Base-by-base conservation (phyloP, 495 filamentous ascomycete species). In the Penicillium longicatenatum region DNA sequence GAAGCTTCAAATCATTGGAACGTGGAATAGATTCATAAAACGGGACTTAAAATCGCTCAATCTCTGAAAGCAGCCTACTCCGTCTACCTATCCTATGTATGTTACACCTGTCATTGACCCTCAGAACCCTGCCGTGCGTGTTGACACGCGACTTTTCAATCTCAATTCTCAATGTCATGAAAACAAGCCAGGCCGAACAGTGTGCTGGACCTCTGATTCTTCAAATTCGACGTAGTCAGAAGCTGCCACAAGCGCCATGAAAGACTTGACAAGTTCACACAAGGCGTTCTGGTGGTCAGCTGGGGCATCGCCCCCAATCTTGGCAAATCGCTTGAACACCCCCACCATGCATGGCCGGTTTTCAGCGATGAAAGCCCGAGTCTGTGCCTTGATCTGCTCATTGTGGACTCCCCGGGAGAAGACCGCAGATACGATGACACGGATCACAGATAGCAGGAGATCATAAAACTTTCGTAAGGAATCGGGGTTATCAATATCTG, bases 321-420 rank as follows among this genome's bases (percentile, higher is more conserved):
- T 88, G 1, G 90, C 91, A 67, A 88, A 88, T 46, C 91, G 81
- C 73, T 99, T 99, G 66, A 98, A 90, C n/a, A 95, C 85, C 19
- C 91, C 87, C 58, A 95, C 84, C 57, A 96, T 88, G 58, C 89
- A 79, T 57, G 84, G 80, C 53, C 94, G 77, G 68, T 96, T 92
- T 59, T 93, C 89, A 20, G 78, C 72, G 51, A 98, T 74, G 71
- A 99, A 98, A 16, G 73, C 69, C 31, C 86, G 81, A 14, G 85
- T 92, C 62, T 92, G 89, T 24, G 87, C 79, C 52, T 93, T 71
- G 12, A 84, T 86, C 53, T 86, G 82, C 53, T 88, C 84, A 70
- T 97, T 97, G 61, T 93, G 87, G 10, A 86, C 75, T 0, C 95
- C 93, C 4, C 90, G 79, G 52, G 86, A 86, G 20, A 97, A 79